Conservation (phyloP, 78 protist genomes). For the Cavenderia fasciculata region DNA sequence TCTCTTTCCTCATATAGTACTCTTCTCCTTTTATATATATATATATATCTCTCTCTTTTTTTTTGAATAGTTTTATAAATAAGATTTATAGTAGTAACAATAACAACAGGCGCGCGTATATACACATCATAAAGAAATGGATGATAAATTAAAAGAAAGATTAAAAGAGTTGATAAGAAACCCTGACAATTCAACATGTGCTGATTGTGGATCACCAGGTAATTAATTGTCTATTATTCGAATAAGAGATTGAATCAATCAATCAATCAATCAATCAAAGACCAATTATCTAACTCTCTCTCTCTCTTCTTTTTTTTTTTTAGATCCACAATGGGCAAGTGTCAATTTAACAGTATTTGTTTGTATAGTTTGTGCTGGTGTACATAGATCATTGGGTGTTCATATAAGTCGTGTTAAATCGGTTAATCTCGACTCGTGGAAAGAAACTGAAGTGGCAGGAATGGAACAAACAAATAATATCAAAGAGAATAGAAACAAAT, state of each 20-base stretch:
- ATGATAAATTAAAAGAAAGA: constrained; percentile 22
- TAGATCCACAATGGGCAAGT: constrained; percentile 87
- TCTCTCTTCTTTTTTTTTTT: too few species aligned
- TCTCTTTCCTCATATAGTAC: too few species aligned
- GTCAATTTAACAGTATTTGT: constrained; percentile 81
- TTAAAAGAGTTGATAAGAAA: constrained; percentile 24
- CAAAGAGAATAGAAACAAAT: constrained; percentile 19
- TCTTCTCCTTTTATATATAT: too few species aligned
- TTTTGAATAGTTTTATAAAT: too few species aligned
- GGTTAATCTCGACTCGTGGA: constrained; percentile 75
- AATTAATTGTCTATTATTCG: neutral
- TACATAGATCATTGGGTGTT: constrained; percentile 84
- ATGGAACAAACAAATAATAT: constrained; percentile 25
- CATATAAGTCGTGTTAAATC: constrained; percentile 85
- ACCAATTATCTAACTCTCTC: too few species aligned
- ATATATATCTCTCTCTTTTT: too few species aligned
- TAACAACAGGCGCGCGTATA: too few species aligned
- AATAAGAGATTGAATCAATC: neutral
- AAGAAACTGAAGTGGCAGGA: constrained; percentile 10
- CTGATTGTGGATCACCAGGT: constrained; percentile 70
- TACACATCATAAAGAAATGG: too few species aligned
- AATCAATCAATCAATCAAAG: neutral
- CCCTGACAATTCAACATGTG: constrained; percentile 74
- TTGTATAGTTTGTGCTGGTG: constrained; percentile 88
- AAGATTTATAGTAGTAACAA: too few species aligned